These are phyloP conservation scores for Abrus precatorius DNA, from an alignment of 306 rosid genomes.

Conservation along the genomic window DNA sequence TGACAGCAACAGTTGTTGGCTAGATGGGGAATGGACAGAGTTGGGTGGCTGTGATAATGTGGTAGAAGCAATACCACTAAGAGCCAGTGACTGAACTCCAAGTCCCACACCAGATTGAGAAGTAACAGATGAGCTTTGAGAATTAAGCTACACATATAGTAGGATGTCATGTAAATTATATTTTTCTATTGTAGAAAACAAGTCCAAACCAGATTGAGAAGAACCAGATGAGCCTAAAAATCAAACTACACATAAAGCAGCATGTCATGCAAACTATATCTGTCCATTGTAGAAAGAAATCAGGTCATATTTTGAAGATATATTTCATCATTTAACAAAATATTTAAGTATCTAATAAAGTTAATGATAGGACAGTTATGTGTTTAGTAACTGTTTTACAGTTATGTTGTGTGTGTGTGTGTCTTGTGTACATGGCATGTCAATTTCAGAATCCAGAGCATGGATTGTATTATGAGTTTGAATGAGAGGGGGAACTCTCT, in stretches of 20 bases:
- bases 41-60: slow-evolving; percentile 70
- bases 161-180: slow-evolving; percentile 16
- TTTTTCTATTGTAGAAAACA: not conserved
- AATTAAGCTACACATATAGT: slow-evolving; percentile 62
- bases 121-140: slow-evolving; percentile 61
- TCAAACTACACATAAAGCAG: slow-evolving; percentile 55
- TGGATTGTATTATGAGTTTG: no score
- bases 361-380: not conserved
- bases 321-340: not conserved
- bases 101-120: slow-evolving; percentile 70
- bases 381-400: no score
- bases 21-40: slow-evolving; percentile 70
- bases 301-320: not conserved
- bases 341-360: not conserved
- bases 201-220: slow-evolving; percentile 60
- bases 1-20: slow-evolving; percentile 64
- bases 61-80: slow-evolving; percentile 61
- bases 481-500: no score
- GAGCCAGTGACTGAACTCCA: slow-evolving; percentile 75
- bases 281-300: not conserved
- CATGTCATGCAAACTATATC: not conserved
- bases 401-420: no score
- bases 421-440: no score
- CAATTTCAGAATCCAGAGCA: no score
- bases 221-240: slow-evolving; percentile 58